Conservation (phyloP, 768 basidiomycete species). For the Suillus placidus region DNA sequence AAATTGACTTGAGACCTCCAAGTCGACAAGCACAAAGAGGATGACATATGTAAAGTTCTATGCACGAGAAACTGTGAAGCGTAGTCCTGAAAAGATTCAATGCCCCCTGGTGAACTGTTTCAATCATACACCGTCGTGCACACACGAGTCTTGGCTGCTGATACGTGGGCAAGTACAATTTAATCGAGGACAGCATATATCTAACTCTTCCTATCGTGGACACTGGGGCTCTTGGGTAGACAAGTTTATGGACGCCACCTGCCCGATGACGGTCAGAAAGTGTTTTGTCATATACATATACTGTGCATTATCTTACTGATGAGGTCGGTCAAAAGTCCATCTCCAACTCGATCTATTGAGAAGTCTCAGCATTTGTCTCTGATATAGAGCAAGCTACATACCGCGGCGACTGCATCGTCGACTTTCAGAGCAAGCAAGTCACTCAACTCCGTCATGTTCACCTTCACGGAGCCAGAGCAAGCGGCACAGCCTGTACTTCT, state of each 20-base stretch:
- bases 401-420: background rate
- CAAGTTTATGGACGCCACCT: background rate
- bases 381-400: background rate
- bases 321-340: background rate
- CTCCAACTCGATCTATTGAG: background rate
- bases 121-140: background rate
- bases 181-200: background rate
- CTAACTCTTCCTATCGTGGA: background rate
- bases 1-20: background rate
- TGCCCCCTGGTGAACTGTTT: background rate
- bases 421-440: background rate
- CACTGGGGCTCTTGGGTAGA: background rate
- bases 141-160: background rate
- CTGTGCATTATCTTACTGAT: background rate
- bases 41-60: background rate
- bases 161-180: background rate
- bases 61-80: background rate
- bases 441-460: background rate
- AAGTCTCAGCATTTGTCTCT: background rate
- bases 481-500: background rate
- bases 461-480: background rate
- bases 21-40: no score
- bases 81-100: background rate
- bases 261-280: background rate
- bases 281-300: background rate